Base-by-base conservation (phyloP, 2,329 filamentous ascomycete genomes). In the Ascochyta fabae region DNA sequence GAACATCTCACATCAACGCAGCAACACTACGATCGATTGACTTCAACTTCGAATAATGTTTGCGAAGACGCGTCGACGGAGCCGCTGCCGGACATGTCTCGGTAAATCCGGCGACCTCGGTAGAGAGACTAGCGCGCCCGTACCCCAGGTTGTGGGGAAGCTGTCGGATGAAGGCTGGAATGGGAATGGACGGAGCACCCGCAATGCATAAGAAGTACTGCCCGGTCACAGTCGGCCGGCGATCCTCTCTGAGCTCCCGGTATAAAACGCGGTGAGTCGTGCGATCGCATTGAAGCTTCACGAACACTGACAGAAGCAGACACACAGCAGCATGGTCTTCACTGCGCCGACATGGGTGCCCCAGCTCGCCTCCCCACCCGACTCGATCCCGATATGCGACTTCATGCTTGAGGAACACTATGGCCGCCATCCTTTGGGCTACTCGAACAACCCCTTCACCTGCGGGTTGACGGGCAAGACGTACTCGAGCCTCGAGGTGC, bases 331-430 rank as follows among this genome's bases (percentile, higher is more conserved):
- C 15, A 82, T 82, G 80, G 72, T 77, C 9, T 90, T 90, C 74
- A 74, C 79, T 47, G 78, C 88, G 52, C 86, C 87, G 8, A 74
- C 83, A 65, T 88, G 85, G 83, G 81, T 85, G 23, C 85, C 86
- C 5, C 74, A 80, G 65, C 79, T 89, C 24, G 83, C 85, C n/a
- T 83, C 88, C 31, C 81, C 88, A 9, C 91, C 91, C 15, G 91
- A 95, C 73, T 86, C 86, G 27, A 83, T 96, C 64, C 83, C 91
- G 5, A 82, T 96, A 54, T 83, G 83, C 61, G 86, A 94, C 47
- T 96, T 96, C 75, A 87, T 96, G 79, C 84, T 87, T 58, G 84
- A 87, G 65, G 90, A 94, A 65, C 77, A 82, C 41, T 84, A 91
- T 68, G 90, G 90, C 33, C 85, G 91, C 42, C 75, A 79, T 47